phyloP scores from a whole-genome alignment of 2,329 filamentous ascomycete species.

The Corniculantispora saksenae region DNA sequence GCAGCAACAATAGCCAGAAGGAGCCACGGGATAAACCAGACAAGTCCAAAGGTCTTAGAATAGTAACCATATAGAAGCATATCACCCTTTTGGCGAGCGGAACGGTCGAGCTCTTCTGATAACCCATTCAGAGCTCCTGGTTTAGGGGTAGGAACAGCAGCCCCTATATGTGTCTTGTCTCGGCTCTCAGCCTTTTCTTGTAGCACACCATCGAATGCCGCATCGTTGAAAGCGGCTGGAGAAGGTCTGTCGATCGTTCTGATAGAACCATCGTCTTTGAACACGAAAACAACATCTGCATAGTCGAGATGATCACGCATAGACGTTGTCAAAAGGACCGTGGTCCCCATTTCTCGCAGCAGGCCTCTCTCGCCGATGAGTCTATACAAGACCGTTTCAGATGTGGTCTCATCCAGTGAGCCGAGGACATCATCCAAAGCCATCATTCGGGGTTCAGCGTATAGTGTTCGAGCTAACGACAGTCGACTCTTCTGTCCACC shows the following conservation, averaged over 20 bases:
- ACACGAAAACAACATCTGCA: not conserved
- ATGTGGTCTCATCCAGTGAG: not conserved
- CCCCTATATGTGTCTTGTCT: too few species aligned
- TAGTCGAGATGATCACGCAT: not conserved
- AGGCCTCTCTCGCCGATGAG: not conserved
- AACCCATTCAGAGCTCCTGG: too few species aligned
- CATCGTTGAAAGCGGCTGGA: not conserved
- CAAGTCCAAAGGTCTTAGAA: not conserved
- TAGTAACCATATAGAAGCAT: not conserved
- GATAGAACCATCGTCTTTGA: not conserved
- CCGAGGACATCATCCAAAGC: not conserved
- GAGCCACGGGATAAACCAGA: not conserved
- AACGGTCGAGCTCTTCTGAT: not conserved
- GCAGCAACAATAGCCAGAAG: not conserved
- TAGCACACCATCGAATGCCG: not conserved
- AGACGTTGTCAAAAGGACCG: not conserved
- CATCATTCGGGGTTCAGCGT: not conserved
- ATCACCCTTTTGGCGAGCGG: constrained; percentile 25
- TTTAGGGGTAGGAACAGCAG: too few species aligned
- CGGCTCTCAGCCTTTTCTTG: not conserved
- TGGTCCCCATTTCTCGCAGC: not conserved
- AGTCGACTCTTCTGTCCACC: constrained; percentile 46
- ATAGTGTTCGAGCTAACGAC: constrained; percentile 44
- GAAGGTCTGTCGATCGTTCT: not conserved
- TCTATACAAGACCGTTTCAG: not conserved